Evolutionary conservation across 2,329 filamentous ascomycete species (phyloP), one percentile per base, ranked within the genome.

Genomic region (Cordyceps tenuipes): DNA sequence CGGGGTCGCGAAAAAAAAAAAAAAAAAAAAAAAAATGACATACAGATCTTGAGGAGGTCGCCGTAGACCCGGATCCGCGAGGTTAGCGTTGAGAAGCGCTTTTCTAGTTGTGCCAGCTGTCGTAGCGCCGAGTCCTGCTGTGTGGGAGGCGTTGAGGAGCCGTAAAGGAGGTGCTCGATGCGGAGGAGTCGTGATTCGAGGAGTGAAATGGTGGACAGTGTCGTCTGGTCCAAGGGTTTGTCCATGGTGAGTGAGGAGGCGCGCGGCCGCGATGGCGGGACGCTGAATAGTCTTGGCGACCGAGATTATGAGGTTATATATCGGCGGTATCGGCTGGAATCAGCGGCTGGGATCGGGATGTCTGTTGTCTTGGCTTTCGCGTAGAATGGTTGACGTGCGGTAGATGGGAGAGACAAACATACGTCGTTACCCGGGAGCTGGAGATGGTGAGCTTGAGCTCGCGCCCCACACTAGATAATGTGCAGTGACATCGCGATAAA

Each of bases 11-110:
- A n/a, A n/a, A n/a, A n/a, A n/a, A n/a, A n/a, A n/a, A n/a, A n/a
- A n/a, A n/a, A n/a, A n/a, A n/a, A n/a, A n/a, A n/a, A n/a, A n/a
- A n/a, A n/a, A 12, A 56, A 52, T 7, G 3, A 68, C 81, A 23
- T 77, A 85, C 83, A 84, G 29, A 86, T 82, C 66, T 80, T 81
- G 43, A 86, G 73, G 7, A 86, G 75, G 64, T 86, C 82, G 31
- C 76, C 77, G 64, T 85, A 85, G 59, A 83, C 81, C 54, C 81
- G 79, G 39, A 82, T 72, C 57, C 76, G 75, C 34, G 79, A 78
- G 6, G 81, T 64, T 7, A 85, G 73, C 36, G 70, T 68, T 15
- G 75, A 72, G 66, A 85, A 82, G 29, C 81, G 80, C 56, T 75
- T 75, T 64, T 85, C 82, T 0, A 85, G 75, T 44, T 80, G 75